Evolutionary conservation across 202 grass and related monocot genomes (phyloP).

Genomic region (Schoenoplectus triqueter): DNA sequence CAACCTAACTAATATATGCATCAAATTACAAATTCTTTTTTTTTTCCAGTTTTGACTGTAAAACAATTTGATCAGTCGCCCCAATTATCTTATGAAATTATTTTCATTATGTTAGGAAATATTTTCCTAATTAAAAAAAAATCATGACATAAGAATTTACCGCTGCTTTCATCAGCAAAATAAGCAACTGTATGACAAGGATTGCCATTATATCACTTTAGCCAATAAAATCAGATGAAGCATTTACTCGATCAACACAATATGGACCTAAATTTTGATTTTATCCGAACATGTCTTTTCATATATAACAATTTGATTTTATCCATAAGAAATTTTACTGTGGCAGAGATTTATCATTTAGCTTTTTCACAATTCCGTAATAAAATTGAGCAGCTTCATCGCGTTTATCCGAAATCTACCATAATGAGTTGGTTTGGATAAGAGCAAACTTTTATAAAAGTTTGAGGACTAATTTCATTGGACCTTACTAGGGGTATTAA

Average conservation of each 20-base stretch:
- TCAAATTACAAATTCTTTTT: too few species aligned
- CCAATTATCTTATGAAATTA: too few species aligned
- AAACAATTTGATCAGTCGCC: too few species aligned
- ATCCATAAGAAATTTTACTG: too few species aligned
- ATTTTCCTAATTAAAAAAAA: neutral
- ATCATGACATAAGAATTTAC: neutral
- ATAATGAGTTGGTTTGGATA: neutral
- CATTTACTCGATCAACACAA: neutral
- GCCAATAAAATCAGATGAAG: neutral
- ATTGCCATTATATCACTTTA: neutral
- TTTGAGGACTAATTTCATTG: neutral
- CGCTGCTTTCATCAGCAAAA: neutral
- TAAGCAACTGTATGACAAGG: neutral
- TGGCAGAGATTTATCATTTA: neutral
- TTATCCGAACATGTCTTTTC: slow-evolving; percentile 29
- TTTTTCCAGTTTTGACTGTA: too few species aligned
- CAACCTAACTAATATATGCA: too few species aligned
- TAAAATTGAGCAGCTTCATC: slow-evolving; percentile 4
- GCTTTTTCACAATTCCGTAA: neutral
- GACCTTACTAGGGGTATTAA: too few species aligned
- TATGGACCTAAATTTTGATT: neutral
- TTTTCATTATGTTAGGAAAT: too few species aligned
- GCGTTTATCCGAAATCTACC: slow-evolving; percentile 2
- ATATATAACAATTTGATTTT: neutral
- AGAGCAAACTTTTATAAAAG: neutral